A percentile compares a stretch with the other conserved stretches of the same genome.
Evolutionary conservation across 352 stramenopile species (phyloP).

Genomic region (Plasmopara muralis): DNA sequence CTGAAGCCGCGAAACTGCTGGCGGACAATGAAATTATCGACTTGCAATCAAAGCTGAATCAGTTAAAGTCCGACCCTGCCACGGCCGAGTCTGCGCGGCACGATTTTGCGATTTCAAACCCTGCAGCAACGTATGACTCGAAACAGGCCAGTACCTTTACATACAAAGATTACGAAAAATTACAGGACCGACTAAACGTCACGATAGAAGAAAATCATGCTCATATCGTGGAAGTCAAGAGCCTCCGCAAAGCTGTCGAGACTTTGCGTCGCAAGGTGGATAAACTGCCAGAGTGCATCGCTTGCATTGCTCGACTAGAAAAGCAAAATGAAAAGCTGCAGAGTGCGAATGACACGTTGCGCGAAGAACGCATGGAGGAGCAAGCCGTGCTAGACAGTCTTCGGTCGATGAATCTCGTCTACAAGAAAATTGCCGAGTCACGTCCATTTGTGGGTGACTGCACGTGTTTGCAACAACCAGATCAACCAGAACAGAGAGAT

Average conservation of each 20-base stretch:
- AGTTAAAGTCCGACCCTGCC: constrained; percentile 7
- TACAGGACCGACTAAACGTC: constrained; percentile 36
- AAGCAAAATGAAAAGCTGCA: constrained; percentile 51
- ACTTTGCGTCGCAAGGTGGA: constrained; percentile 32
- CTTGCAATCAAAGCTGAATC: constrained; percentile 24
- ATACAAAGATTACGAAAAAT: constrained; percentile 44
- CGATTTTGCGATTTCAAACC: constrained; percentile 29
- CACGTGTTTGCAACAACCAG: constrained; percentile 15
- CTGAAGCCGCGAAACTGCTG: constrained; percentile 20
- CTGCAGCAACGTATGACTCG: constrained; percentile 48
- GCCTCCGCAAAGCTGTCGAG: constrained; percentile 50
- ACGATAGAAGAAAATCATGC: constrained; percentile 40
- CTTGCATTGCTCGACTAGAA: constrained; percentile 49
- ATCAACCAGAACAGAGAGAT: constrained; percentile 19
- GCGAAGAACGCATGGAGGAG: constrained; percentile 60
- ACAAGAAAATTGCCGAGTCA: constrained; percentile 67
- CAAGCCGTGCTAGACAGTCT: constrained; percentile 60
- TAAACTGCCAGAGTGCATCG: constrained; percentile 32
- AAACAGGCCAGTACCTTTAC: constrained; percentile 54
- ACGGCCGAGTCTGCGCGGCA: constrained; percentile 12
- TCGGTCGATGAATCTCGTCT: constrained; percentile 55
- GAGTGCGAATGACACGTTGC: constrained; percentile 42
- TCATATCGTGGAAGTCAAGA: constrained; percentile 41
- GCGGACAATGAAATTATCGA: constrained; percentile 32
- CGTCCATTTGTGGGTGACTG: constrained; percentile 34